These are phyloP conservation scores for Heliosperma pusillum DNA, from an alignment of 148 eudicot genomes.

Conservation along the genomic window DNA sequence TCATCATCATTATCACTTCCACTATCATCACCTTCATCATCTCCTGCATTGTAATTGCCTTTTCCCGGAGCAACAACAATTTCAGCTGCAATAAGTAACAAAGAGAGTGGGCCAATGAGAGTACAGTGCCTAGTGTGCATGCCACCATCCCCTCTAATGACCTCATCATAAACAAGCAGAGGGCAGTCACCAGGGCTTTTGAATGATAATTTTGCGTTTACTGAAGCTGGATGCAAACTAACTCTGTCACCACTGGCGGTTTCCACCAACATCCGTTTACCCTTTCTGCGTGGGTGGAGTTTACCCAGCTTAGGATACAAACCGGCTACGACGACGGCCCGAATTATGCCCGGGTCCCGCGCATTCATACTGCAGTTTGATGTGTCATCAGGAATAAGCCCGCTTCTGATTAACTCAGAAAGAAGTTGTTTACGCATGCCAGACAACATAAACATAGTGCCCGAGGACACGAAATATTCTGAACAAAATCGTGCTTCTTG, in stretches of 20 bases:
- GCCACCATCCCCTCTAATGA: conserved; percentile 78
- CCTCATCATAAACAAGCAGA: conserved; percentile 68
- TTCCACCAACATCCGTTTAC: conserved; percentile 45
- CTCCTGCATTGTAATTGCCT: conserved; percentile 32
- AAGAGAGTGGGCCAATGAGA: conserved; percentile 61
- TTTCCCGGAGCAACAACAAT: conserved; percentile 68
- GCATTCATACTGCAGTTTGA: conserved; percentile 61
- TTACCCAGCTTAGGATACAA: conserved; percentile 90
- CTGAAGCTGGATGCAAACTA: conserved; percentile 49
- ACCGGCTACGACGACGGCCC: conserved; percentile 78
- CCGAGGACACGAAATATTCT: conserved; percentile 57
- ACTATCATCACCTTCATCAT: conserved; percentile 31
- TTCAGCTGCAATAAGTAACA: conserved; percentile 66
- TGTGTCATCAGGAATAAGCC: conserved; percentile 57
- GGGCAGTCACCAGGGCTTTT: conserved; percentile 28
- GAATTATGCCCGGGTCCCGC: conserved; percentile 62
- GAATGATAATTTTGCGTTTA: conserved; percentile 30
- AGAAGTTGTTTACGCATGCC: conserved; percentile 78
- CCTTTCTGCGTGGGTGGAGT: conserved; percentile 36
- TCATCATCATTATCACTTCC: conserved; percentile 33
- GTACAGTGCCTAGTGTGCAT: conserved; percentile 56
- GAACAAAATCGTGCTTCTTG: conserved; percentile 68
- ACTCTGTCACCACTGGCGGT: conserved; percentile 62
- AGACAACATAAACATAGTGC: conserved; percentile 66
- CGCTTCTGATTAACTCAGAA: conserved; percentile 50